Percentiles rank a stretch among this genome's conserved stretches.
These are phyloP conservation scores for Aspergillus aculeatinus DNA, from an alignment of 2,329 filamentous ascomycete genomes.

Conservation along the genomic window DNA sequence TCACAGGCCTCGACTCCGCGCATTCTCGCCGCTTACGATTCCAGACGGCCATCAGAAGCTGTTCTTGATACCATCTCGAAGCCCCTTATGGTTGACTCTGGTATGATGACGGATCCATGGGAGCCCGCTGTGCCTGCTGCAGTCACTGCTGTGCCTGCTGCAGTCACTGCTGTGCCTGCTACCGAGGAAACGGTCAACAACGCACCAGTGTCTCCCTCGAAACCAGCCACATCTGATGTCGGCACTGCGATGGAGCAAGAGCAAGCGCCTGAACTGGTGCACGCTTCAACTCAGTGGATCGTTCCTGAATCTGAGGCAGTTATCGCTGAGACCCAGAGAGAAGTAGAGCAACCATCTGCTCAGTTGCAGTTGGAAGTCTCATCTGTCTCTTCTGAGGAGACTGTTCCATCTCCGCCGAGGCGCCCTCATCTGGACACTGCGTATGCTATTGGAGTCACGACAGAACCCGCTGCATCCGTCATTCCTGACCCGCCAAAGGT, in stretches of 20 bases:
- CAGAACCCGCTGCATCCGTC: slow-evolving; percentile 27
- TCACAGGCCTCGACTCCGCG: slow-evolving; percentile 44
- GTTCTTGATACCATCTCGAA: slow-evolving; percentile 23
- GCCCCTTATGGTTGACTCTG: slow-evolving; percentile 58
- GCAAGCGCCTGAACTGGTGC: slow-evolving; percentile 31
- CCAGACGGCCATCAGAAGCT: slow-evolving; percentile 34
- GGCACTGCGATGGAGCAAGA: slow-evolving; percentile 18
- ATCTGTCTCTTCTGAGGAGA: slow-evolving; percentile 35
- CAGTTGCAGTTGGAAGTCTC: slow-evolving; percentile 33
- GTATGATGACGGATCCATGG: slow-evolving; percentile 64
- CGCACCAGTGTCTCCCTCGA: slow-evolving; percentile 24
- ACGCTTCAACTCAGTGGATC: slow-evolving; percentile 45
- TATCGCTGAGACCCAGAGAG: slow-evolving; percentile 16
- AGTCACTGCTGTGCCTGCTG: slow-evolving; percentile 19
- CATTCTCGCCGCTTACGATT: slow-evolving; percentile 28
- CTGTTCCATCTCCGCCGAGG: slow-evolving; percentile 43
- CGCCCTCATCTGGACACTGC: slow-evolving; percentile 36
- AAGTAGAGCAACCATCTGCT: slow-evolving; percentile 16
- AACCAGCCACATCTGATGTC: slow-evolving; percentile 16
- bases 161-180: slow-evolving; percentile 20
- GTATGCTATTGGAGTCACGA: slow-evolving; percentile 31
- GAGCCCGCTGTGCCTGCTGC: slow-evolving; percentile 33
- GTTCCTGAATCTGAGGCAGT: slow-evolving; percentile 41
- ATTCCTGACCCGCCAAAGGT: slow-evolving; percentile 22
- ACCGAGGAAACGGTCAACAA: slow-evolving; percentile 19